A percentile compares a stretch with the other conserved stretches of the same genome.
These are phyloP conservation scores for Parsonsia alboflavescens DNA, from an alignment of 257 asterid genomes.

Conservation along the genomic window DNA sequence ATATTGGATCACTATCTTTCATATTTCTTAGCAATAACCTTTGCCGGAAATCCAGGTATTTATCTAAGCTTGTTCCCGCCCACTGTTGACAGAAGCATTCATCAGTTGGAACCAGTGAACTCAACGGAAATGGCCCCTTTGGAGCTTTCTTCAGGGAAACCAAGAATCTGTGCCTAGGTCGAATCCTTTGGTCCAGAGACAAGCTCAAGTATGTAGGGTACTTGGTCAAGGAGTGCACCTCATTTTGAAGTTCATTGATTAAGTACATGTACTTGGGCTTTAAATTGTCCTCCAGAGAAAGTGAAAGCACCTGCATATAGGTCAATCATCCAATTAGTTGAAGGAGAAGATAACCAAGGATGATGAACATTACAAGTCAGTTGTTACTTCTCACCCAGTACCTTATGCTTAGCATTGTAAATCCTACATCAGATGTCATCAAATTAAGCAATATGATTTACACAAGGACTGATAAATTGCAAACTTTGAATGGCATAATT, in stretches of 20 bases:
- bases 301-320: conserved; percentile 70
- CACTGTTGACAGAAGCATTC: conserved; percentile 90
- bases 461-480: neutral
- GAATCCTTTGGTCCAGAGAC: conserved; percentile 90
- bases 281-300: conserved; percentile 80
- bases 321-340: conserved; percentile 4
- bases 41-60: conserved; percentile 82
- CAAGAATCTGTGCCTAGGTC: conserved; percentile 88
- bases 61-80: conserved; percentile 89
- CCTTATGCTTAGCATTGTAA: neutral
- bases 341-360: conserved; percentile 1
- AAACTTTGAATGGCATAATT: neutral
- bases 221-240: conserved; percentile 75
- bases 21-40: conserved; percentile 70
- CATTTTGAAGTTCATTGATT: conserved; percentile 80
- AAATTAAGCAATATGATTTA: neutral
- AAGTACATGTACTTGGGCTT: conserved; percentile 89
- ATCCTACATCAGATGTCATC: neutral
- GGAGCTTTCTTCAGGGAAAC: conserved; percentile 88
- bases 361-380: neutral
- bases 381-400: neutral
- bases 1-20: conserved; percentile 35
- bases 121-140: conserved; percentile 88
- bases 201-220: conserved; percentile 86
- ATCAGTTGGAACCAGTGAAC: conserved; percentile 87